These are phyloP conservation scores for Apiotrichum gamsii DNA, from an alignment of 1,284 basidiomycete species.

Conservation along the genomic window DNA sequence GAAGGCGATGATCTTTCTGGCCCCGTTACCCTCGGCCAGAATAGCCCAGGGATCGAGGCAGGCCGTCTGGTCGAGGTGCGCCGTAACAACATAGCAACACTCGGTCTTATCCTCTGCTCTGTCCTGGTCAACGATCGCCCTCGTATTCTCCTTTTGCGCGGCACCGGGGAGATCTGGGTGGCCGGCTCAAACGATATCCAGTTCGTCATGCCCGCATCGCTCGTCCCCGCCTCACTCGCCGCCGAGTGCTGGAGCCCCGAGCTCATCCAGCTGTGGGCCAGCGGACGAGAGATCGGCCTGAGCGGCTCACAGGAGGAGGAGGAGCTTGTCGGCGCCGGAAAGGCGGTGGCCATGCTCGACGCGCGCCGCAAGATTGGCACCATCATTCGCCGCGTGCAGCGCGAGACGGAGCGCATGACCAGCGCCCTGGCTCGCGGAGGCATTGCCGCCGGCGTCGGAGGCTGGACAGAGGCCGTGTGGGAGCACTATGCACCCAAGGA, in stretches of 20 bases:
- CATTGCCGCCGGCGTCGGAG: conserved; percentile 15
- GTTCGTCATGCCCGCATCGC: conserved; percentile 39
- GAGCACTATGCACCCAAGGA: conserved; percentile 20
- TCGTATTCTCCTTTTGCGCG: conserved; percentile 33
- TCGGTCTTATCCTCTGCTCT: conserved; percentile 37
- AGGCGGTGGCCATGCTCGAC: conserved; percentile 22
- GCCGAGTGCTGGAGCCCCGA: conserved; percentile 27
- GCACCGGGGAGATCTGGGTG: conserved; percentile 40
- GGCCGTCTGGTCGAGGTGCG: conserved; percentile 38
- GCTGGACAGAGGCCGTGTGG: conserved; percentile 34
- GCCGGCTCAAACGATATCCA: conserved; percentile 39
- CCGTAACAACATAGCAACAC: conserved; percentile 20
- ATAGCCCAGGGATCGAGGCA: conserved; percentile 22
- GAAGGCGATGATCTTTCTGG: conserved; percentile 1
- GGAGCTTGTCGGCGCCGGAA: conserved; percentile 2
- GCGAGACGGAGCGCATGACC: conserved; percentile 39
- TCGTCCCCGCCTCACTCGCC: conserved; percentile 21
- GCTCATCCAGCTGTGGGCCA: conserved; percentile 22
- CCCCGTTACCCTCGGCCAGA: conserved; percentile 6
- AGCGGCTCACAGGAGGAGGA: conserved; percentile 1
- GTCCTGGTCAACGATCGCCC: conserved; percentile 23
- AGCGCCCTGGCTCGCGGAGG: conserved; percentile 18
- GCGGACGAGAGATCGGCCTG: conserved; percentile 16
- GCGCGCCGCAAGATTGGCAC: conserved; percentile 33
- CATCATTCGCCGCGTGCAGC: conserved; percentile 31